A percentile compares a stretch with the other conserved stretches of the same genome.
Evolutionary conservation across 805 yeast species (phyloP).

Genomic region (Ogataea pini): DNA sequence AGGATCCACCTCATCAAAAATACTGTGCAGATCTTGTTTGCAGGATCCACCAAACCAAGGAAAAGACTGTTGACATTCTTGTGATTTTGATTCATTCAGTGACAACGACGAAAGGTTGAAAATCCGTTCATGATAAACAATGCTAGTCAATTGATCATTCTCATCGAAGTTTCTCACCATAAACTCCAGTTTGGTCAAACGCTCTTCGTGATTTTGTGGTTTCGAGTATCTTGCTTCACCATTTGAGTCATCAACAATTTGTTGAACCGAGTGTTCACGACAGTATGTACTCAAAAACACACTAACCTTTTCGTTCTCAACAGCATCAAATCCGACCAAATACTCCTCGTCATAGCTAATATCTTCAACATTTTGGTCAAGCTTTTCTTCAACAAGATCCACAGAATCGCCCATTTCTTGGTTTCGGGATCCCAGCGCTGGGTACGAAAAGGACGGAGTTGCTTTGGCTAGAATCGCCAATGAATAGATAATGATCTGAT

Average conservation of each 20-base stretch:
- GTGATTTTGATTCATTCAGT: background rate
- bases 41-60: background rate
- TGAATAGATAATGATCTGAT: background rate
- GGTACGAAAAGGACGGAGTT: background rate
- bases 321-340: conserved; percentile 16
- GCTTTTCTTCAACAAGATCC: background rate
- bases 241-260: background rate
- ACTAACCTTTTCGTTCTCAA: conserved; percentile 17
- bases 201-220: background rate
- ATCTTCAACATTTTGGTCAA: background rate
- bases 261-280: background rate
- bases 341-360: background rate
- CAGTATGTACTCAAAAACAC: conserved; percentile 17
- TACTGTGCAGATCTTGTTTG: background rate
- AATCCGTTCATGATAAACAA: conserved; percentile 21
- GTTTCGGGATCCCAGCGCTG: background rate
- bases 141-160: conserved; percentile 13
- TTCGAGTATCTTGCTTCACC: too few species aligned
- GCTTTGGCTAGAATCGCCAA: background rate
- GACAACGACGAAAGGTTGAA: conserved; percentile 15
- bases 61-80: background rate
- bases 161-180: conserved; percentile 20
- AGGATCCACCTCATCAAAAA: conserved; percentile 11
- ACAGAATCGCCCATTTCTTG: background rate
- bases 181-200: conserved; percentile 18